phyloP scores from a whole-genome alignment of 2,329 filamentous ascomycete species.

The Fusarium decemcellulare region DNA sequence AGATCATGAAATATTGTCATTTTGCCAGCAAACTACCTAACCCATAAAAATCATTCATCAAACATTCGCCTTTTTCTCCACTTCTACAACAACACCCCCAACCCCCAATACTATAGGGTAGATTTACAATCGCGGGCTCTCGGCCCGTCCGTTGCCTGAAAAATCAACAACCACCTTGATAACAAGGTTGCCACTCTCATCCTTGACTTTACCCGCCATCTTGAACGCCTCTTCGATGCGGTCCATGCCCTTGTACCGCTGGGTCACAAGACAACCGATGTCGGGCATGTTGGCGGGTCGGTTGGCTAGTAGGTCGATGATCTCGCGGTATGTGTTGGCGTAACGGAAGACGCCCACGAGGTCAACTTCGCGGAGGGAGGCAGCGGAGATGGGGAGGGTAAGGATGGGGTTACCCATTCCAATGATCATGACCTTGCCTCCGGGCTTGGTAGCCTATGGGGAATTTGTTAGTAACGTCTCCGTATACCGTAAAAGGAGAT shows the following conservation, averaged over 20 bases:
- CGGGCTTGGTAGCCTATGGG: conserved; percentile 70
- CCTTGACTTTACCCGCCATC: conserved; percentile 79
- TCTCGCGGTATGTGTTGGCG: conserved; percentile 78
- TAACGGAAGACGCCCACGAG: conserved; percentile 81
- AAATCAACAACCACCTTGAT: conserved; percentile 79
- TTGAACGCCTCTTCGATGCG: conserved; percentile 77
- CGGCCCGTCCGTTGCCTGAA: conserved; percentile 34
- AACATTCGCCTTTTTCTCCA: conserved; percentile 27
- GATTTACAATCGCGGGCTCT: conserved; percentile 30
- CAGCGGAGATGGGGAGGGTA: conserved; percentile 77
- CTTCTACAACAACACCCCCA: conserved; percentile 15
- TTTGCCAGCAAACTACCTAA: conserved; percentile 11
- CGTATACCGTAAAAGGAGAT: conserved; percentile 12
- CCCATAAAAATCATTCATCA: conserved; percentile 10
- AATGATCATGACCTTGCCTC: conserved; percentile 78
- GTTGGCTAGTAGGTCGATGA: conserved; percentile 66
- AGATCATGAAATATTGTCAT: not conserved
- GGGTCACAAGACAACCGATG: conserved; percentile 78
- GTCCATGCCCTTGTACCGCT: conserved; percentile 75
- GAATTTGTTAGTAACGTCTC: not conserved
- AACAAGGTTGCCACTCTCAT: conserved; percentile 78
- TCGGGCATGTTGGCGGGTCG: conserved; percentile 69
- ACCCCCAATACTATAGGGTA: not conserved
- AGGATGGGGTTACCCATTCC: conserved; percentile 82
- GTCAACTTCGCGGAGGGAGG: conserved; percentile 78